Conservation (phyloP, 352 stramenopile species). For the Phytopythium kandeliae region DNA sequence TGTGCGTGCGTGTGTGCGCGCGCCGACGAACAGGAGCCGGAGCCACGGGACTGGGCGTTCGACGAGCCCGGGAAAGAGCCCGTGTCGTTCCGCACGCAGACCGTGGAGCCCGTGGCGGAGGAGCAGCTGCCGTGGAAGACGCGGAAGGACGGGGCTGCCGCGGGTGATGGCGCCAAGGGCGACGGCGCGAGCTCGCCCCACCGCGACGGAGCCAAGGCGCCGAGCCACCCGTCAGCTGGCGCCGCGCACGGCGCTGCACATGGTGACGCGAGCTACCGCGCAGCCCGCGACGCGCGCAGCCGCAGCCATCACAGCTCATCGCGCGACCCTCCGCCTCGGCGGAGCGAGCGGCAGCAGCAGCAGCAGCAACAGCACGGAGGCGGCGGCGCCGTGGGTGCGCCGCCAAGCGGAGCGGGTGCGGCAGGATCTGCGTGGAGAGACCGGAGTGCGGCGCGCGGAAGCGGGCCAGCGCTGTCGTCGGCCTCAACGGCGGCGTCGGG, state of each 20-base stretch:
- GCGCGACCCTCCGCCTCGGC: constrained; percentile 30
- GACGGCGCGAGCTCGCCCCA: constrained; percentile 5
- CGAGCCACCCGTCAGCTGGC: not conserved
- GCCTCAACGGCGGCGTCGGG: constrained; percentile 12
- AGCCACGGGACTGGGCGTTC: constrained; percentile 83
- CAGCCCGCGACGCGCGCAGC: constrained; percentile 29
- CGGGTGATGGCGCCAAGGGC: constrained; percentile 15
- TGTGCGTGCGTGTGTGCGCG: too few species aligned
- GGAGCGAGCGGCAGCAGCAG: constrained; percentile 27
- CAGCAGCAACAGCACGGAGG: constrained; percentile 4
- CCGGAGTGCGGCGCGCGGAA: constrained; percentile 22
- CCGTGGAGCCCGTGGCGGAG: constrained; percentile 66
- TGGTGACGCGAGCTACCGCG: constrained; percentile 25
- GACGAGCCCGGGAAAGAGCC: constrained; percentile 85
- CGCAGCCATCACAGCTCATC: constrained; percentile 46
- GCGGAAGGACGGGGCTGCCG: constrained; percentile 35
- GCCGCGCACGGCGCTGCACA: constrained; percentile 41
- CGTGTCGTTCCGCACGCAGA: constrained; percentile 82
- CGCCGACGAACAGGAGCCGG: constrained; percentile 50
- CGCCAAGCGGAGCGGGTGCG: not conserved
- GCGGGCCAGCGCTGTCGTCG: constrained; percentile 9
- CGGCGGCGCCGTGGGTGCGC: constrained; percentile 5
- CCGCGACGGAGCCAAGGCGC: constrained; percentile 18
- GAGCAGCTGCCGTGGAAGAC: constrained; percentile 68
- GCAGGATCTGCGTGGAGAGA: constrained; percentile 35